These are phyloP conservation scores for Suhomyces coccinellae DNA, from an alignment of 1,139 yeast species.

Conservation along the genomic window DNA sequence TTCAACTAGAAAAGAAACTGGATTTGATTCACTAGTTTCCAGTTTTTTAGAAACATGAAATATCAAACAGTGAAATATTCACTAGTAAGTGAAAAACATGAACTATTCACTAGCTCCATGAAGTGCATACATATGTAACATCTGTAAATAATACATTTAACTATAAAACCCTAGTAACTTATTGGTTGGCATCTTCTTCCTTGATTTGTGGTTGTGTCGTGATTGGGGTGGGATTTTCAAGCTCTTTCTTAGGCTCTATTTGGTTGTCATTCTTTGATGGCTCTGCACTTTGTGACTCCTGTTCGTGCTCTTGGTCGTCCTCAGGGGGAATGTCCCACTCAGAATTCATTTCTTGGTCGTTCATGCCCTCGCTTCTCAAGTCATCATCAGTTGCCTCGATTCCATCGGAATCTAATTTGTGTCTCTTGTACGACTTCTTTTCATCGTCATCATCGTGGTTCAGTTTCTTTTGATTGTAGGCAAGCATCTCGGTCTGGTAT, in stretches of 20 bases:
- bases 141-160: slow-evolving; percentile 3
- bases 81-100: no score
- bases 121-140: background rate
- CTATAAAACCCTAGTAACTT: background rate
- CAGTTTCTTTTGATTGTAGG: slow-evolving; percentile 48
- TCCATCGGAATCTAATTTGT: slow-evolving; percentile 14
- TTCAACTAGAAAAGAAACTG: slow-evolving; percentile 13
- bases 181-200: background rate
- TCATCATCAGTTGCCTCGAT: slow-evolving; percentile 11
- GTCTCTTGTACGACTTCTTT: slow-evolving; percentile 14
- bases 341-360: slow-evolving; percentile 3
- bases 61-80: no score
- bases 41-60: no score
- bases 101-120: background rate
- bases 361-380: slow-evolving; percentile 7
- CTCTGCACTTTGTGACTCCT: background rate
- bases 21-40: background rate
- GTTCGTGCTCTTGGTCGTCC: background rate
- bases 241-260: background rate
- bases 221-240: background rate
- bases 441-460: slow-evolving; percentile 14
- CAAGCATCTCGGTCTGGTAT: slow-evolving; percentile 71
- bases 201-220: background rate
- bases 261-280: background rate
- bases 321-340: slow-evolving; percentile 5